phyloP scores from a whole-genome alignment of 306 rosid genomes.

The Vigna mungo region DNA sequence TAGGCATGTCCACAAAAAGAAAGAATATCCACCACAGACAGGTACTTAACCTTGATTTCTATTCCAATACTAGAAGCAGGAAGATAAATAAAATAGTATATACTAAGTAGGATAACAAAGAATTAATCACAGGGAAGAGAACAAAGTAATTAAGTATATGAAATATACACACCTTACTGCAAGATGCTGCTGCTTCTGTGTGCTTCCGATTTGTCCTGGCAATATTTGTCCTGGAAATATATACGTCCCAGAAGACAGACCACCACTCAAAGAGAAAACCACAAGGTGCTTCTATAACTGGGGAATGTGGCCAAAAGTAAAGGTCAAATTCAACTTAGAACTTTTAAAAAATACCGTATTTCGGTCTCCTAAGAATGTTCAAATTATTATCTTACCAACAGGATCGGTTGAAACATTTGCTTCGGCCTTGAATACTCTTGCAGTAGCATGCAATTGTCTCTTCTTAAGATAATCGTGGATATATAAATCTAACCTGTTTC shows the following conservation, averaged over 20 bases:
- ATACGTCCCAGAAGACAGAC: constrained; percentile 87
- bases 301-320: constrained; percentile 38
- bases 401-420: constrained; percentile 60
- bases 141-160: not conserved
- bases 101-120: constrained; percentile 2
- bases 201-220: constrained; percentile 61
- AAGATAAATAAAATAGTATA: not conserved
- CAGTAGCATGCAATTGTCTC: constrained; percentile 71
- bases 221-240: constrained; percentile 59
- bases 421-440: constrained; percentile 75
- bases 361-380: not conserved
- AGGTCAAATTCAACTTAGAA: constrained; percentile 29
- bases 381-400: constrained; percentile 60
- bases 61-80: constrained; percentile 22
- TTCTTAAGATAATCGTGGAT: constrained; percentile 74
- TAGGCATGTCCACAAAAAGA: constrained; percentile 13
- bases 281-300: constrained; percentile 76
- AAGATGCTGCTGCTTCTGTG: constrained; percentile 71
- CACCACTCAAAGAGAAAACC: constrained; percentile 95
- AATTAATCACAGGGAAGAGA: constrained; percentile 5
- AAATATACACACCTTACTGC: constrained; percentile 58
- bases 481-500: constrained; percentile 73
- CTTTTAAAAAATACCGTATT: constrained; percentile 16
- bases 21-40: not conserved
- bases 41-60: constrained; percentile 1